A percentile compares a stretch with the other conserved stretches of the same genome.
Evolutionary conservation across 768 basidiomycete genomes (phyloP).

Genomic region (Russula lepida): DNA sequence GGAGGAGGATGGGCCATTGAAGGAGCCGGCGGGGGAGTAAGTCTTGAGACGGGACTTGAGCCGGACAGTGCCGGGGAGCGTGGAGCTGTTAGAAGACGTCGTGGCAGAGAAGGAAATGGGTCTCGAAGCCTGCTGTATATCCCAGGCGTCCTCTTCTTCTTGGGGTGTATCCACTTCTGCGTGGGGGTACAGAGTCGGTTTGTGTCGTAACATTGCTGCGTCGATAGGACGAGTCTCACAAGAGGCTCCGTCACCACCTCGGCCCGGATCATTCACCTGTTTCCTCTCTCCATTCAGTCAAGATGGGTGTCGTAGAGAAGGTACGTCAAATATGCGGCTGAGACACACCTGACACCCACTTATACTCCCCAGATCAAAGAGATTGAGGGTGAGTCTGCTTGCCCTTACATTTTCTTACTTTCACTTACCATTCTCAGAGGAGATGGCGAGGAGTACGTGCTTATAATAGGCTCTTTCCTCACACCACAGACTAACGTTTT

Average conservation of each 20-base stretch:
- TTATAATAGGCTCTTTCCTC: not conserved
- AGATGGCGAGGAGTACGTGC: conserved; percentile 90
- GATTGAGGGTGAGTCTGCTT: conserved; percentile 69
- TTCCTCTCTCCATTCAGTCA: conserved; percentile 19
- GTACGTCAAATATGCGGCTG: conserved; percentile 27
- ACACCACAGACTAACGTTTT: not conserved
- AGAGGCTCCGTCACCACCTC: not conserved
- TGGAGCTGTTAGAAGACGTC: conserved; percentile 14
- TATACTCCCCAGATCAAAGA: conserved; percentile 66
- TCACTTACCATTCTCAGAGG: conserved; percentile 45
- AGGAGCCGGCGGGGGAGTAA: conserved; percentile 22
- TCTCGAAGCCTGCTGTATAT: conserved; percentile 22
- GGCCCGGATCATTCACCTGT: not conserved
- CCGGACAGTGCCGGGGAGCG: conserved; percentile 16
- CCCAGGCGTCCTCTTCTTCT: conserved; percentile 42
- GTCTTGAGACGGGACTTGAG: conserved; percentile 22
- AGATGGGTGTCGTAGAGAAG: conserved; percentile 95
- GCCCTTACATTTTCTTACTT: not conserved
- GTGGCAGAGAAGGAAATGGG: conserved; percentile 23
- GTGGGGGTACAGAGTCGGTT: conserved; percentile 61
- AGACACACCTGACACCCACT: not conserved
- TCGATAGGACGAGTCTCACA: not conserved
- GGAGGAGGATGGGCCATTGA: conserved; percentile 24
- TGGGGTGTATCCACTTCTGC: conserved; percentile 46
- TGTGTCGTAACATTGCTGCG: conserved; percentile 36